Evolutionary conservation across 2,329 filamentous ascomycete species (phyloP), one percentile per base, ranked within the genome.

Genomic region (Arthrocladium fulminans): DNA sequence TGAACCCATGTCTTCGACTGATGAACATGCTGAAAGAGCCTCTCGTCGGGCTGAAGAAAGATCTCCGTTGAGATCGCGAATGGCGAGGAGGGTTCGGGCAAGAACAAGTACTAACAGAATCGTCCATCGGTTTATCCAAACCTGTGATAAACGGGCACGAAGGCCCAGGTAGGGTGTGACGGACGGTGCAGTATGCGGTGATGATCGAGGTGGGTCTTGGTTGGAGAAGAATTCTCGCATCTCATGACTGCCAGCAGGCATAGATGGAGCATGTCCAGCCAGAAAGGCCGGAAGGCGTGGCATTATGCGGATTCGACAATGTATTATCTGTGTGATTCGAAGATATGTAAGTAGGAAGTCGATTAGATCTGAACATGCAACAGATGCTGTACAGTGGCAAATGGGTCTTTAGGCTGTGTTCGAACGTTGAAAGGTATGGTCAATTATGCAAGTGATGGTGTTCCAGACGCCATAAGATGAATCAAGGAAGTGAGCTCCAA

Each of bases 71-170:
- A 96, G 77, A 58, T 77, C 77, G 48, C 76, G 75, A 48, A 90
- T 78, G 30, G 89, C 80, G 51, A 97, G 73, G 45, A 98, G 70
- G 51, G 90, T 78, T 49, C 89, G 81, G 54, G 84, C 79, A 45
- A 98, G 81, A 48, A 97, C 83, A 47, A 98, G 80, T 51, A 95
- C 67, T 41, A 97, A 75, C 41, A 98, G 76, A 51, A 97, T 75
- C 32, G 92, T 97, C 92, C 92, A 98, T 67, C 86, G 80, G 73
- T 98, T 97, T 71, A 98, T 82, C 88, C 90, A 96, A 66, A 94
- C 77, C 73, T 98, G 92, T 45, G 92, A 97, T 60, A 97, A 77
- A 61, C 89, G 83, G 60, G 90, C 83, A 61, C 82, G 81, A 62
- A 96, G 80, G 60, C 89, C 88, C 54, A 98, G 84, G 66, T 97